Conservation (phyloP, 306 rosid species). For the Medicago arabica region DNA sequence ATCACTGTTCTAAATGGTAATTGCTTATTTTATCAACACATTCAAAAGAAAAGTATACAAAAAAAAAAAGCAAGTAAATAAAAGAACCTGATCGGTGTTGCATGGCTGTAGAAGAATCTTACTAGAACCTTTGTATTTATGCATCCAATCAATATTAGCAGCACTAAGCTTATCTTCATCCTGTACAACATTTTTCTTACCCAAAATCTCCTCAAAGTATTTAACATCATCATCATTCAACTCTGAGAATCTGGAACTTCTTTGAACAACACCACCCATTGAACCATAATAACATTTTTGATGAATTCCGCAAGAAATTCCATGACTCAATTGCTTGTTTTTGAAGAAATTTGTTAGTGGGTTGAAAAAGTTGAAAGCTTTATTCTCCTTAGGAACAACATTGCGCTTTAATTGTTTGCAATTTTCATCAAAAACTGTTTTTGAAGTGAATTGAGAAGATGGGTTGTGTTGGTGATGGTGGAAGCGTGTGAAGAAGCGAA, state of each 20-base stretch:
- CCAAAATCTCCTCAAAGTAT: constrained; percentile 70
- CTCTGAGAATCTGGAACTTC: constrained; percentile 64
- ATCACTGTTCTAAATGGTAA: constrained; percentile 28
- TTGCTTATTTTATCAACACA: background rate
- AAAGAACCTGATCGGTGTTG: constrained; percentile 77
- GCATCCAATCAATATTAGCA: constrained; percentile 95
- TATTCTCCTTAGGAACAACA: constrained; percentile 24
- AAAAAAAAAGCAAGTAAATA: background rate
- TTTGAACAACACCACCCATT: constrained; percentile 47
- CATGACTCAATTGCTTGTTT: constrained; percentile 39
- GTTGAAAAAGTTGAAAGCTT: constrained; percentile 35
- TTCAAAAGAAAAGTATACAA: background rate
- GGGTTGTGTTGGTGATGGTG: constrained; percentile 36
- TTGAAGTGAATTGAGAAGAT: constrained; percentile 21
- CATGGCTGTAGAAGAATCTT: constrained; percentile 76
- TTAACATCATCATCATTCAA: constrained; percentile 72
- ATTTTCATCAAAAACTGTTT: constrained; percentile 28
- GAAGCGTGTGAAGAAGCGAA: constrained; percentile 48
- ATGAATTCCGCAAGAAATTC: constrained; percentile 41
- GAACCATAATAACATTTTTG: constrained; percentile 56
- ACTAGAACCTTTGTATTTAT: constrained; percentile 82
- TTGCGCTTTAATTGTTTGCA: constrained; percentile 17
- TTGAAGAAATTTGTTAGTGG: constrained; percentile 33
- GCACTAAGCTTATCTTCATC: constrained; percentile 74
- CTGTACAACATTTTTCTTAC: constrained; percentile 75